Evolutionary conservation across 2,329 filamentous ascomycete genomes (phyloP).

Genomic region (Nannizziopsis arthrosporioides): DNA sequence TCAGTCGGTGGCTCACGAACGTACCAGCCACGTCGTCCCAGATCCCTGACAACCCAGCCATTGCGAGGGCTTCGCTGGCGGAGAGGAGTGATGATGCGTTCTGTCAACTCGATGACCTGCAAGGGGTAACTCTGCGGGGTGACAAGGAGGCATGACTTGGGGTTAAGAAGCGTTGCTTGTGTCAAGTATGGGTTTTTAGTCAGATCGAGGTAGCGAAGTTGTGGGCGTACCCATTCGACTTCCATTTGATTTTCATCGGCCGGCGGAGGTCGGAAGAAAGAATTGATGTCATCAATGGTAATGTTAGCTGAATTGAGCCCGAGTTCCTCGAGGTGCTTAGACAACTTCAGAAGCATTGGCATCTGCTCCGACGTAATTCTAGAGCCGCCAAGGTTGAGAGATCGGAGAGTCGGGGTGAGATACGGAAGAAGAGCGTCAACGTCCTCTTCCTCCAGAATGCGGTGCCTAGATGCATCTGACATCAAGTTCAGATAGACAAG

Average conservation of each 20-base stretch:
- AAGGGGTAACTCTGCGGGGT: conserved; percentile 52
- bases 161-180: conserved; percentile 47
- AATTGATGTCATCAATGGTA: conserved; percentile 52
- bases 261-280: conserved; percentile 38
- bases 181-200: conserved; percentile 53
- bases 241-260: conserved; percentile 19
- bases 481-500: conserved; percentile 63
- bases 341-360: conserved; percentile 50
- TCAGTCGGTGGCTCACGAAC: conserved; percentile 35
- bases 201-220: conserved; percentile 64
- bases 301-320: conserved; percentile 57
- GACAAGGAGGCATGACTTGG: conserved; percentile 46
- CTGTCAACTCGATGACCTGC: conserved; percentile 62
- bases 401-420: conserved; percentile 50
- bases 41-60: conserved; percentile 60
- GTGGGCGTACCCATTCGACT: conserved; percentile 44
- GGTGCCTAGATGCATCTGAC: conserved; percentile 59
- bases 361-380: conserved; percentile 56
- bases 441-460: conserved; percentile 56
- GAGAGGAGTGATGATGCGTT: conserved; percentile 54
- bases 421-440: conserved; percentile 53
- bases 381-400: conserved; percentile 64
- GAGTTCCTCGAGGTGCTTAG: conserved; percentile 64
- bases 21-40: conserved; percentile 59
- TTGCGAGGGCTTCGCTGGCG: conserved; percentile 53